These are phyloP conservation scores for Chenopodium album DNA, from an alignment of 148 eudicot genomes.

Conservation along the genomic window DNA sequence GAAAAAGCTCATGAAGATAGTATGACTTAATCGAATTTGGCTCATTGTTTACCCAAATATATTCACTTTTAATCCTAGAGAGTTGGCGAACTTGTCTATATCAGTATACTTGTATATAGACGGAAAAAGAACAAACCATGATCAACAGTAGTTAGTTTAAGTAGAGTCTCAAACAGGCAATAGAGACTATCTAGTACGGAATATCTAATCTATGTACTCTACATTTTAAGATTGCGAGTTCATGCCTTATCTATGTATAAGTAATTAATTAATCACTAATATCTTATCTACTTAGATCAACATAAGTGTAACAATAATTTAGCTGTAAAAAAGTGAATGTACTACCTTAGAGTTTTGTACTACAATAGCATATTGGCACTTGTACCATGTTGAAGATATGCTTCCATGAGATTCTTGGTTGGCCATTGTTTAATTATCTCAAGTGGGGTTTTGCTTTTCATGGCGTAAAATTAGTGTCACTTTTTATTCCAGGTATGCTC, in stretches of 20 bases:
- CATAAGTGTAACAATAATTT: no score
- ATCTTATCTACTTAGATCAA: no score
- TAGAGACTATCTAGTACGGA: background rate
- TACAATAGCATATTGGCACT: background rate
- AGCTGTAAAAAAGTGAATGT: background rate
- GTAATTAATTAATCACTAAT: no score
- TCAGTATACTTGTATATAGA: no score
- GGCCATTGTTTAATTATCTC: background rate
- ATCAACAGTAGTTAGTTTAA: no score
- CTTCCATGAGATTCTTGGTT: background rate
- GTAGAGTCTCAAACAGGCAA: background rate
- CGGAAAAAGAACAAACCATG: no score
- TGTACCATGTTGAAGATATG: slow-evolving; percentile 3
- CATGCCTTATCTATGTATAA: no score
- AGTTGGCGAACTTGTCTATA: no score
- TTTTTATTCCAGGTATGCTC: background rate
- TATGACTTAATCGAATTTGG: background rate
- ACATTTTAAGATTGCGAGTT: no score
- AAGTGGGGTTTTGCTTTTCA: background rate
- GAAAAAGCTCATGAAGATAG: background rate
- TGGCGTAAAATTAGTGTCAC: background rate
- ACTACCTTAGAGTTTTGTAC: background rate
- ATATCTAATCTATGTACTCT: no score
- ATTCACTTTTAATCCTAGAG: background rate
- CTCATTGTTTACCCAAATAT: background rate